These are phyloP conservation scores for Boletus rubescentipes DNA, from an alignment of 768 basidiomycete genomes.

Conservation along the genomic window DNA sequence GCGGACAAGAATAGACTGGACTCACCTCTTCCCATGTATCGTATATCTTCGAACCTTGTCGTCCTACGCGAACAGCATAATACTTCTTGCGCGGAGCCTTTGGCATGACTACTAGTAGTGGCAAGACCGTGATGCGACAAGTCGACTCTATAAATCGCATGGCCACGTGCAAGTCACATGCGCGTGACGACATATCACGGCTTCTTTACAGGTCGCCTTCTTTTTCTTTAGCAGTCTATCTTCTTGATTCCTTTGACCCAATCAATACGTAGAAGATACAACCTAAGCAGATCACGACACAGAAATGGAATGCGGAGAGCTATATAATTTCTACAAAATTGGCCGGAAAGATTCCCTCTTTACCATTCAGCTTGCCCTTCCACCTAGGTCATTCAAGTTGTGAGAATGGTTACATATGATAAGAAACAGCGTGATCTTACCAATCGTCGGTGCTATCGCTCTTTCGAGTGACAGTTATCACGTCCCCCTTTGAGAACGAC, in stretches of 20 bases:
- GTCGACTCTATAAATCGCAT: not conserved
- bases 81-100: conserved; percentile 41
- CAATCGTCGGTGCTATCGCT: conserved; percentile 75
- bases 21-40: conserved; percentile 59
- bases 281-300: not conserved
- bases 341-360: conserved; percentile 75
- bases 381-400: conserved; percentile 48
- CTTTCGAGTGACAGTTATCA: conserved; percentile 67
- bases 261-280: conserved; percentile 3
- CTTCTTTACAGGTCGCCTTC: no score
- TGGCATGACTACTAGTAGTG: conserved; percentile 32
- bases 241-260: no score
- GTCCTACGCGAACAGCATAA: conserved; percentile 61
- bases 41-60: conserved; percentile 58
- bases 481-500: conserved; percentile 73
- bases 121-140: no score
- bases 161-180: not conserved
- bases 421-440: conserved; percentile 36
- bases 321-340: conserved; percentile 75
- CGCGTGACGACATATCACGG: not conserved
- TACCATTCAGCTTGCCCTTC: conserved; percentile 63
- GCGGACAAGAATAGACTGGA: not conserved
- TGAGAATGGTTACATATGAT: not conserved
- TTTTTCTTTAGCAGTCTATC: no score
- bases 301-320: not conserved